Evolutionary conservation across 2,329 filamentous ascomycete genomes (phyloP), one percentile per base, ranked within the genome.

Genomic region (Sporothrix globosa): DNA sequence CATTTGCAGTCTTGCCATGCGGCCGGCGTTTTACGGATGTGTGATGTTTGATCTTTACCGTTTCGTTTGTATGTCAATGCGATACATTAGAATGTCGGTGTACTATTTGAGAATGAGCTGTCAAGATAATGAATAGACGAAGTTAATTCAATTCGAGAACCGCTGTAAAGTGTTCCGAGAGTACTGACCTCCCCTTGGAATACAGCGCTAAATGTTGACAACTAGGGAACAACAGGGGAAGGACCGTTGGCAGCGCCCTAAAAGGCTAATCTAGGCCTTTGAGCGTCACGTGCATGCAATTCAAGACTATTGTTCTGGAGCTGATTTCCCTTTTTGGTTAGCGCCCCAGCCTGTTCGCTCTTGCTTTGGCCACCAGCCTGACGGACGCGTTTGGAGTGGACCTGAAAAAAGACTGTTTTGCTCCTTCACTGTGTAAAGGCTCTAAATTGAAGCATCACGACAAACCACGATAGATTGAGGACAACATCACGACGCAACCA

Each of bases 321-420:
- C 70, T 71, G 67, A 71, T 71, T 71, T 58, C 70, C 70, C 24
- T n/a, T 60, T 69, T 27, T 1, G 67, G 70, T 46, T 71, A 71
- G 70, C 60, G 70, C 21, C 13, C 17, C 21, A 24, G 9, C 44
- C 48, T 24, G 39, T 17, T 24, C 34, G 54, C 56, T 48, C 30
- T 34, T 58, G 44, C 50, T 68, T 53, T 53, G 56, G 54, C 44
- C 34, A 6, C 67, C n/a, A 53, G 46, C 56, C 34, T 70, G 69
- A 60, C 46, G 41, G 67, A 72, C 70, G 73, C 73, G 71, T 73
- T 72, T 69, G 67, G 34, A n/a, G 44, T 34, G 44, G 61, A 65
- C 61, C 61, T 65, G 61, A 65, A 65, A 65, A 65, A 65, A 65
- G 44, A 65, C 48, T 67, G 60, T 68, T 61, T 27, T 69, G 56